Conservation (phyloP, 2,329 filamentous ascomycete species). For the Byssoonygena ceratinophila region DNA sequence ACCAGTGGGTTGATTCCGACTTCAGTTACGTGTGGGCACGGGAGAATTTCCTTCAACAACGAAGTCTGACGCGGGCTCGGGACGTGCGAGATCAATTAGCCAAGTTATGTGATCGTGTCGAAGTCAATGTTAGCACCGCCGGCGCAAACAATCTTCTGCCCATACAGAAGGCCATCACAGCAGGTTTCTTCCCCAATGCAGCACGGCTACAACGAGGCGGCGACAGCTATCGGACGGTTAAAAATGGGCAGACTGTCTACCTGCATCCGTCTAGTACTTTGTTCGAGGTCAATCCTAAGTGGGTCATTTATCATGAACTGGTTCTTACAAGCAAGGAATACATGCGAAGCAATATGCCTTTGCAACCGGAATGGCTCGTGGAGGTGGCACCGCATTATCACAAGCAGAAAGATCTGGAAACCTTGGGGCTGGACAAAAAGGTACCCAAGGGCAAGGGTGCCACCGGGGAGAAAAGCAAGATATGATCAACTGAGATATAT, state of each 20-base stretch:
- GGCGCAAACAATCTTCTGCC: slow-evolving; percentile 63
- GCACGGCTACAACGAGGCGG: slow-evolving; percentile 73
- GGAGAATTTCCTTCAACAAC: slow-evolving; percentile 89
- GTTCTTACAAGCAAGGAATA: slow-evolving; percentile 94
- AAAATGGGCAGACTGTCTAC: slow-evolving; percentile 78
- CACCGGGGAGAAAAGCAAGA: slow-evolving; percentile 32
- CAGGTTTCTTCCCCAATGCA: slow-evolving; percentile 91
- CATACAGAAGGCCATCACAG: slow-evolving; percentile 77
- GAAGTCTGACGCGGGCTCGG: slow-evolving; percentile 74
- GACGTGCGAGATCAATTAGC: slow-evolving; percentile 88
- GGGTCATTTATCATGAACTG: slow-evolving; percentile 76
- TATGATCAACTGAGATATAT: slow-evolving; percentile 14
- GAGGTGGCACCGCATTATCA: slow-evolving; percentile 93
- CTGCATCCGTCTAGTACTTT: slow-evolving; percentile 82
- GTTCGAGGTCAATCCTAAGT: slow-evolving; percentile 69
- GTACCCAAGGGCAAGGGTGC: slow-evolving; percentile 51
- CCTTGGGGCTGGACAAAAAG: slow-evolving; percentile 64
- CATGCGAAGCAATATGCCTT: slow-evolving; percentile 76
- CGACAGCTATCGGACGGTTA: slow-evolving; percentile 81
- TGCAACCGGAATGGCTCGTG: slow-evolving; percentile 72
- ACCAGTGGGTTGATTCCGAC: slow-evolving; percentile 87
- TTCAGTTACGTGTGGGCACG: slow-evolving; percentile 78
- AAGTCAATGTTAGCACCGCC: slow-evolving; percentile 59
- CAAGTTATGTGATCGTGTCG: slow-evolving; percentile 86
- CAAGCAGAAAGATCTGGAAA: slow-evolving; percentile 81